Base-by-base conservation (phyloP, 2,329 filamentous ascomycete genomes). In the Dissoconium aciculare region DNA sequence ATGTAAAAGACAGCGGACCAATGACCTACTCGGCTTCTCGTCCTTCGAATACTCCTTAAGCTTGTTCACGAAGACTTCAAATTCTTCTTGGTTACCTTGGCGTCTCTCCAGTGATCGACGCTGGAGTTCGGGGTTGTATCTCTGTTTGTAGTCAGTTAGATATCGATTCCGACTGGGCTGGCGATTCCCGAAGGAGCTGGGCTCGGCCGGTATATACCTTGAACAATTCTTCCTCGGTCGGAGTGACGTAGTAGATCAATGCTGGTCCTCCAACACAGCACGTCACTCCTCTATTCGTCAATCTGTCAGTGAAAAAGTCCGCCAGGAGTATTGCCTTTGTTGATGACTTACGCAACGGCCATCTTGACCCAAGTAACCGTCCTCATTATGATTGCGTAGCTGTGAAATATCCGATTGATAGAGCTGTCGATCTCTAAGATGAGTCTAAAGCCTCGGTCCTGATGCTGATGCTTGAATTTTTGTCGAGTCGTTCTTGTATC, bases 41-140 rank as follows among this genome's bases (percentile, higher is more conserved):
- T 78, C 89, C 61, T 85, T 91, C 15, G 82, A 80, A 54, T 85
- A 82, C 46, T 87, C 72, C 65, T 92, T 94, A 52, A 98, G 58
- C 46, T 76, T 74, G 28, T 52, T 68, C 15, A 94, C 79, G 50
- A 93, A 95, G 33, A 84, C 70, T 51, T 94, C 80, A 46, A 93
- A 93, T 36, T 94, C 84, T 56, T 85, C 69, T 50, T 89, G 73
- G 37, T 71, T 70, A 53, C 78, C 72, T 35, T 77, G 66, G 11
- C 83, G 71, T 35, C 75, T 71, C 55, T 85, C 84, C n/a, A 92
- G 62, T 39, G 80, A 84, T 50, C 79, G 72, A 55, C 81, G 80
- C 52, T 89, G 80, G n/a, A 98, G 69, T 17, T 95, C 89, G 1
- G 87, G 87, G 56, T 87, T 95, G 62, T 95, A 95, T 57, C 69